phyloP scores from a whole-genome alignment of 1,139 yeast genomes.

The Cylindricascospora bacillispora region DNA sequence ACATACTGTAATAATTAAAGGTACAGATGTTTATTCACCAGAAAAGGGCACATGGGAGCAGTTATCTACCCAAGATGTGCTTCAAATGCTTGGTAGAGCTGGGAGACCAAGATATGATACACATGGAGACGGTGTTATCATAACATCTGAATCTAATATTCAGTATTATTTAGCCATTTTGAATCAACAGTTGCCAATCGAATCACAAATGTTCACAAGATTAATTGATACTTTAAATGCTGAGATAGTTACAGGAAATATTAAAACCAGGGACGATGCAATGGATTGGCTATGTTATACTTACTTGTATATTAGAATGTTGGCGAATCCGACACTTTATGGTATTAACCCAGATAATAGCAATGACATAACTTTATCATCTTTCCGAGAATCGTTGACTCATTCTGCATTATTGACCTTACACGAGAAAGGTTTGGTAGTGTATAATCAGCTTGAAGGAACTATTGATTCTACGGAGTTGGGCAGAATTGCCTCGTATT shows the following conservation, averaged over 20 bases:
- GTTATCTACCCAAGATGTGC: conserved; percentile 81
- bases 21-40: conserved; percentile 90
- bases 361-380: conserved; percentile 36
- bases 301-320: conserved; percentile 72
- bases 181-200: conserved; percentile 86
- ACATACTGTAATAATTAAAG: conserved; percentile 88
- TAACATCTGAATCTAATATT: conserved; percentile 75
- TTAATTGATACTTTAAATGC: conserved; percentile 75
- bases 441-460: conserved; percentile 44
- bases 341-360: too few relatives aligned
- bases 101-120: conserved; percentile 93
- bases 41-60: conserved; percentile 82
- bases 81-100: conserved; percentile 95
- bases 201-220: conserved; percentile 66
- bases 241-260: conserved; percentile 66
- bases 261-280: conserved; percentile 51
- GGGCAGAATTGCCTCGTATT: conserved; percentile 80
- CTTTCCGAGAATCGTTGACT: conserved; percentile 52
- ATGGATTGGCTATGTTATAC: conserved; percentile 70
- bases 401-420: conserved; percentile 65
- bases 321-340: conserved; percentile 57
- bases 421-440: conserved; percentile 40
- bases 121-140: conserved; percentile 87
- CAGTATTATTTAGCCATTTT: conserved; percentile 81
- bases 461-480: conserved; percentile 50